phyloP scores from a whole-genome alignment of 225 moss, liverwort and hornwort genomes.

The Climacium dendroides region DNA sequence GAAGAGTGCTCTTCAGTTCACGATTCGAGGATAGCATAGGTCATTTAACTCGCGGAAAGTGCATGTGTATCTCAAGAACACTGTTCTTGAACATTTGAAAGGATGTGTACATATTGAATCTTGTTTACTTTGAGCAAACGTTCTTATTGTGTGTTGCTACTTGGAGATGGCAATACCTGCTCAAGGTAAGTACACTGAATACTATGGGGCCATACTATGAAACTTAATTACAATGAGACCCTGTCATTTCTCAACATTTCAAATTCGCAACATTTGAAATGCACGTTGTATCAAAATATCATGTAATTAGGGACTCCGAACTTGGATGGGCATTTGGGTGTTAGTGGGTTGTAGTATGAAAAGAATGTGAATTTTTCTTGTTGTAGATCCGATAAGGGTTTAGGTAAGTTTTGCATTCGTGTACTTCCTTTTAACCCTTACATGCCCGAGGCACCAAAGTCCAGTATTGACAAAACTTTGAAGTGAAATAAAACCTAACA shows the following conservation, averaged over 20 bases:
- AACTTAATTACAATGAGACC: neutral
- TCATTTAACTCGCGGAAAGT: neutral
- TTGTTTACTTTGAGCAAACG: constrained; percentile 3
- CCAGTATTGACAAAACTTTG: too few relatives aligned
- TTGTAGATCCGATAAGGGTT: too few relatives aligned
- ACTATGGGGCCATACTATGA: neutral
- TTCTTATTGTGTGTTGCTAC: constrained; percentile 6
- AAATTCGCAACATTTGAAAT: neutral
- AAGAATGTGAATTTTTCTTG: too few relatives aligned
- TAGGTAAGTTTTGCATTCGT: neutral
- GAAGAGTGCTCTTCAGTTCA: neutral
- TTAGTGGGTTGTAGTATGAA: neutral
- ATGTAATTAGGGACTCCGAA: too few relatives aligned
- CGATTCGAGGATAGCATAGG: neutral
- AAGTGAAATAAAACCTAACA: too few relatives aligned
- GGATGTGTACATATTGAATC: constrained; percentile 5
- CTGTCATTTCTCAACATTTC: neutral
- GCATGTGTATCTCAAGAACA: neutral
- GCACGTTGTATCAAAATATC: neutral
- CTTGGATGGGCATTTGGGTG: neutral
- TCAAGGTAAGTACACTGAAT: neutral
- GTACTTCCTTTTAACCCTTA: neutral
- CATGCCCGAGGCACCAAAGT: too few relatives aligned
- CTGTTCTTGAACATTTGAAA: neutral
- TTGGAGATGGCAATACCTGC: neutral